phyloP scores from a whole-genome alignment of 768 basidiomycete species.

The Serendipita sp. region DNA sequence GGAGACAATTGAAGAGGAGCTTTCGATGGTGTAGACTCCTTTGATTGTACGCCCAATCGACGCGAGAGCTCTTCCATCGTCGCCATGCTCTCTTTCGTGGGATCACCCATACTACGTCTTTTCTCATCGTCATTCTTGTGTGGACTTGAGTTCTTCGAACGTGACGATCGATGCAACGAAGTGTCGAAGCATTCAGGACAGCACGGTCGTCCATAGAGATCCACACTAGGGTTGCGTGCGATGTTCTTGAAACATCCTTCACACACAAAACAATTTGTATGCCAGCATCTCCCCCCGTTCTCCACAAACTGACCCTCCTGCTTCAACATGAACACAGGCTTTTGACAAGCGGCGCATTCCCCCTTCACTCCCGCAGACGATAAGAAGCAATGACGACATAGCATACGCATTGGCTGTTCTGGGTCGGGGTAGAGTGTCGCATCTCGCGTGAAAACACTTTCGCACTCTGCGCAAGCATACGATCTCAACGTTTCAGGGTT shows the following conservation, averaged over 20 bases:
- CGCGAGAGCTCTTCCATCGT: conserved; percentile 48
- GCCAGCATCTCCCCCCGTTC: conserved; percentile 56
- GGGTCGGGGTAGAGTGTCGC: conserved; percentile 69
- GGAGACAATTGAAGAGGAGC: not conserved
- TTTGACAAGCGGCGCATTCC: conserved; percentile 45
- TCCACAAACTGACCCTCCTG: conserved; percentile 66
- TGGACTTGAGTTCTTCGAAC: conserved; percentile 18
- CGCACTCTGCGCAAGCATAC: conserved; percentile 53
- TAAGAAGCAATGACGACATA: conserved; percentile 60
- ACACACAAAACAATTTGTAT: conserved; percentile 67
- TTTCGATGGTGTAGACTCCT: conserved; percentile 1
- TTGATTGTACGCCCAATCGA: conserved; percentile 31
- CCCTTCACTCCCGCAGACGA: conserved; percentile 63
- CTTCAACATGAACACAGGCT: conserved; percentile 57
- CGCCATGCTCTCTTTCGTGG: conserved; percentile 38
- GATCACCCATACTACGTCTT: conserved; percentile 24
- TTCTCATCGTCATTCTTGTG: conserved; percentile 16
- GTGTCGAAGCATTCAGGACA: conserved; percentile 69
- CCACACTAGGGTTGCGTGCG: conserved; percentile 61
- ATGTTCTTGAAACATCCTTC: conserved; percentile 56
- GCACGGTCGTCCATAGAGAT: conserved; percentile 63
- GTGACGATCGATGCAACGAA: conserved; percentile 38
- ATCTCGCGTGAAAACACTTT: conserved; percentile 53
- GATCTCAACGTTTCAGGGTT: conserved; percentile 55
- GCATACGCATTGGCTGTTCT: conserved; percentile 30